A percentile compares a stretch with the other conserved stretches of the same genome.
phyloP scores from a whole-genome alignment of 2,329 filamentous ascomycete genomes.

The Arthrobotrys entomopaga region DNA sequence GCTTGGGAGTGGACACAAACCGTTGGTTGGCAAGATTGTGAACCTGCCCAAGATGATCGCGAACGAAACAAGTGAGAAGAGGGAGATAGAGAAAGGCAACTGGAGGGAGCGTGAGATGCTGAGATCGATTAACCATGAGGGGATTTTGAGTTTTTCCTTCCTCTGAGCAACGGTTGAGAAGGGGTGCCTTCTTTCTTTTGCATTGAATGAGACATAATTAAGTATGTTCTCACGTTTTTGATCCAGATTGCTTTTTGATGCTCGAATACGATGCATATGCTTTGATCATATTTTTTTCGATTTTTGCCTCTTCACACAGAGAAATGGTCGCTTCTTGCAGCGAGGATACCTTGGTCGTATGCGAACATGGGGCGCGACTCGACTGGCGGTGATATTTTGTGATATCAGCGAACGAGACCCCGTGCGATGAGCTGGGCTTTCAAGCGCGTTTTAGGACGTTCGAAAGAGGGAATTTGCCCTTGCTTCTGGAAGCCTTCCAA shows the following conservation, averaged over 20 bases:
- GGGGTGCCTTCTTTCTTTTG: slow-evolving; percentile 19
- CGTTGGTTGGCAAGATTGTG: not conserved
- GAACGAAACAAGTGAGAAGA: not conserved
- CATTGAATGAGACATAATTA: slow-evolving; percentile 41
- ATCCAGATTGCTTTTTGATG: slow-evolving; percentile 48
- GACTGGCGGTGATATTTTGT: too few relatives aligned
- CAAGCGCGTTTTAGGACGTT: slow-evolving; percentile 44
- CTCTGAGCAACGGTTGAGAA: slow-evolving; percentile 14
- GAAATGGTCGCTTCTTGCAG: not conserved
- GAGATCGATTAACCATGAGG: slow-evolving; percentile 33
- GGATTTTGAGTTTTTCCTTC: too few relatives aligned
- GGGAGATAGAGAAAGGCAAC: slow-evolving; percentile 28
- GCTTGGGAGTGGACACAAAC: slow-evolving; percentile 30
- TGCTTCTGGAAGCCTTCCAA: slow-evolving; percentile 56
- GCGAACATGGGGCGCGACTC: not conserved
- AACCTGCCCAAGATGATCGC: too few relatives aligned
- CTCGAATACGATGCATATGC: not conserved
- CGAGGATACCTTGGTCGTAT: not conserved
- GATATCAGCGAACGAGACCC: slow-evolving; percentile 20
- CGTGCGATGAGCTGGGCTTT: not conserved
- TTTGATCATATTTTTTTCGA: not conserved
- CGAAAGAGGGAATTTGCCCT: slow-evolving; percentile 53
- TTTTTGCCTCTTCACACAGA: too few relatives aligned
- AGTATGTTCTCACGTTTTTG: slow-evolving; percentile 50
- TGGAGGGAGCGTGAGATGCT: not conserved